A percentile compares a stretch with the other conserved stretches of the same genome.
Conservation (phyloP, 345 rosid genomes). For the Camelina neglecta region DNA sequence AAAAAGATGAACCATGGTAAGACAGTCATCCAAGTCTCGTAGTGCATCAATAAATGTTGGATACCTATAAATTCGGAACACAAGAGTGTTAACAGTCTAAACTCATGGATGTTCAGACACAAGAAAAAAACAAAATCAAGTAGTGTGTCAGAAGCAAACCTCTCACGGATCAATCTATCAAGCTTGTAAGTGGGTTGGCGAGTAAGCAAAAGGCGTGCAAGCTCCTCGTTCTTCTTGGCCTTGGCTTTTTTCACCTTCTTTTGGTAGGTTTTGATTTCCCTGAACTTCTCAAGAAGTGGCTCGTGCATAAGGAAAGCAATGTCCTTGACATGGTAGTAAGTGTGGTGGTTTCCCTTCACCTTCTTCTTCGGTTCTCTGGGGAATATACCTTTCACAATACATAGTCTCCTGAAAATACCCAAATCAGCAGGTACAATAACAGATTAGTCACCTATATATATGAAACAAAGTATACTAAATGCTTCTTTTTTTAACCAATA, state of each 20-base stretch:
- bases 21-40: conserved; percentile 95
- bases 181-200: conserved; percentile 77
- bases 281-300: conserved; percentile 83
- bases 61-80: conserved; percentile 59
- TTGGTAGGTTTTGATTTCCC: conserved; percentile 71
- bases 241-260: conserved; percentile 83
- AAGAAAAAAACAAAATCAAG: neutral
- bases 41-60: conserved; percentile 86
- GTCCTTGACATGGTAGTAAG: conserved; percentile 95
- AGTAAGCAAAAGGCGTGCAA: conserved; percentile 59
- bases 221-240: conserved; percentile 82
- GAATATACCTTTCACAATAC: conserved; percentile 83
- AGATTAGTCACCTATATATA: neutral
- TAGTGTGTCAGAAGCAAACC: conserved; percentile 52
- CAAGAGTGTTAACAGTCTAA: neutral
- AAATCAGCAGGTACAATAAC: conserved; percentile 4
- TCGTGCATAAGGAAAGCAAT: conserved; percentile 81
- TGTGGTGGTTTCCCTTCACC: conserved; percentile 89
- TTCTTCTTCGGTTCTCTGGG: conserved; percentile 97
- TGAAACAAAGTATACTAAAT: neutral
- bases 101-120: neutral
- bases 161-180: conserved; percentile 74
- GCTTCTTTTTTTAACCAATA: neutral
- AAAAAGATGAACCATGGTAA: conserved; percentile 91
- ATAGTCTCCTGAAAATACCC: conserved; percentile 61